These are phyloP conservation scores for Grammothele lineata DNA, from an alignment of 768 basidiomycete species.

Conservation along the genomic window DNA sequence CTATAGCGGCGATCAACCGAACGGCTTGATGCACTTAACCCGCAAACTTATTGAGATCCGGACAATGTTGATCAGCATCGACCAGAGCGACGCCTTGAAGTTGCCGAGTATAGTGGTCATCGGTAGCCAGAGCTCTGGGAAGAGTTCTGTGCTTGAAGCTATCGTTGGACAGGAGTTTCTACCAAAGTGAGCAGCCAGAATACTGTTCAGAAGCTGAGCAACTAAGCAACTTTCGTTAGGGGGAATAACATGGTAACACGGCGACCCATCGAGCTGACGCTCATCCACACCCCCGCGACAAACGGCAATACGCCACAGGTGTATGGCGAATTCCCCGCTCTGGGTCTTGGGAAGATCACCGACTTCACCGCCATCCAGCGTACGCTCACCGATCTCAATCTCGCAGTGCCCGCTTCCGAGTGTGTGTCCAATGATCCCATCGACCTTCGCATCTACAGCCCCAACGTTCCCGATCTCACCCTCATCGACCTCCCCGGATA, in stretches of 20 bases:
- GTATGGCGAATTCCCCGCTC: constrained; percentile 91
- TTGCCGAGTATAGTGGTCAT: constrained; percentile 97
- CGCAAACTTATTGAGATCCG: constrained; percentile 95
- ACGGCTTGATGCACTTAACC: constrained; percentile 91
- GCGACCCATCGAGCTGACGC: constrained; percentile 94
- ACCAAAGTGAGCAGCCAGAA: constrained; percentile 74
- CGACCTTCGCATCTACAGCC: constrained; percentile 94
- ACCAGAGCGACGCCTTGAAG: constrained; percentile 91
- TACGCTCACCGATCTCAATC: constrained; percentile 90
- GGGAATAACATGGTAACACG: constrained; percentile 99
- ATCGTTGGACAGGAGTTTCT: constrained; percentile 98
- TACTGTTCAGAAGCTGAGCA: background rate
- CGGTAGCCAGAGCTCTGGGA: constrained; percentile 97
- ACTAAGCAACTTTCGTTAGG: constrained; percentile 37
- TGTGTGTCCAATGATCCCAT: constrained; percentile 95
- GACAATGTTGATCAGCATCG: constrained; percentile 90
- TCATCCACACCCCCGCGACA: constrained; percentile 80
- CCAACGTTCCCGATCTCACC: constrained; percentile 93
- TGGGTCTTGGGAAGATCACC: constrained; percentile 85
- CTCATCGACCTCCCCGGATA: constrained; percentile 98
- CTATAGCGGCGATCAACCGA: constrained; percentile 43
- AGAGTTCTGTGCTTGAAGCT: constrained; percentile 95
- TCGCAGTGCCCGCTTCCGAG: constrained; percentile 85
- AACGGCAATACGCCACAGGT: constrained; percentile 58
- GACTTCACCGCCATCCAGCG: constrained; percentile 91